Percentiles rank a stretch among this genome's conserved stretches.
phyloP scores from a whole-genome alignment of 2,329 filamentous ascomycete genomes.

The Diatrype stigma region DNA sequence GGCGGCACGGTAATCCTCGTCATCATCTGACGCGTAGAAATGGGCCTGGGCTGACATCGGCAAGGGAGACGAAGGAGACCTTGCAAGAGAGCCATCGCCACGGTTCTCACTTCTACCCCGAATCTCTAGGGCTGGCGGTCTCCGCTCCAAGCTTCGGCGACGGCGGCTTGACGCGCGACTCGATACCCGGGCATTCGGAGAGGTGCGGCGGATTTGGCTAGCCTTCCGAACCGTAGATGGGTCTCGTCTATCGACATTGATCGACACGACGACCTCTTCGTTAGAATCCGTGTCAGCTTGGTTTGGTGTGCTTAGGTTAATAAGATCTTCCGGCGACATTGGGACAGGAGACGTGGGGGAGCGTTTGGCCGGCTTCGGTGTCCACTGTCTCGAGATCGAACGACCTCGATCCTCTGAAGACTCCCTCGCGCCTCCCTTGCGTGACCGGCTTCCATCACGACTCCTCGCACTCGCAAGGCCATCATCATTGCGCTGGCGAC shows the following conservation, averaged over 20 bases:
- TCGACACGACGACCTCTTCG: slow-evolving; percentile 16
- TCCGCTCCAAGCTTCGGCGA: slow-evolving; percentile 43
- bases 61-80: slow-evolving; percentile 77
- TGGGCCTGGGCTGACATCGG: slow-evolving; percentile 63
- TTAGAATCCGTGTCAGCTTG: slow-evolving; percentile 22
- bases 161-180: slow-evolving; percentile 50
- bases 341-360: slow-evolving; percentile 90
- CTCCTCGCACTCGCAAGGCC: slow-evolving; percentile 33
- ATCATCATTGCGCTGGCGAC: slow-evolving; percentile 42
- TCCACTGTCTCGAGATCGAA: slow-evolving; percentile 57
- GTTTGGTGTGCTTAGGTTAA: slow-evolving; percentile 53
- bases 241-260: slow-evolving; percentile 32
- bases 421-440: slow-evolving; percentile 51
- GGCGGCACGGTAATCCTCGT: slow-evolving; percentile 54
- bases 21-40: slow-evolving; percentile 59
- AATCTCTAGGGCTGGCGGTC: slow-evolving; percentile 40
- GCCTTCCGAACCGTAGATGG: slow-evolving; percentile 43
- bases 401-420: slow-evolving; percentile 68
- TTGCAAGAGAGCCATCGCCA: slow-evolving; percentile 51
- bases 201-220: slow-evolving; percentile 25
- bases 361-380: slow-evolving; percentile 68
- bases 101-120: slow-evolving; percentile 62
- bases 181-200: slow-evolving; percentile 27
- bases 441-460: slow-evolving; percentile 45
- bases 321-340: slow-evolving; percentile 87